phyloP scores from a whole-genome alignment of 2,329 filamentous ascomycete species.

The Rhytidhysteron rufulum region DNA sequence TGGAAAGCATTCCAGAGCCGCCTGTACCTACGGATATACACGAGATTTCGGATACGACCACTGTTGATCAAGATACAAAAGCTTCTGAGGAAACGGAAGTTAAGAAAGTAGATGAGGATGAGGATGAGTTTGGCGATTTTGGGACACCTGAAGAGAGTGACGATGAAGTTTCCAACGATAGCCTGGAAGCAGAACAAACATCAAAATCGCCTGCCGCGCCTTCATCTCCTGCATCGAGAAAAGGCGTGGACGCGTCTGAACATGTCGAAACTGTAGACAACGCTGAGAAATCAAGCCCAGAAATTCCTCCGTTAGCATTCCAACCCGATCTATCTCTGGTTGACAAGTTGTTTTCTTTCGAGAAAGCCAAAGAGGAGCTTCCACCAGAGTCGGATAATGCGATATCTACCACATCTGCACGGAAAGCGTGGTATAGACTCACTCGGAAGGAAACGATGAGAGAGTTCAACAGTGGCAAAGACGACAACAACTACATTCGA shows the following conservation, averaged over 20 bases:
- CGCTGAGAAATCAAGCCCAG: not conserved
- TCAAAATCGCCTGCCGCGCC: not conserved
- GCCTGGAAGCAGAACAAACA: not conserved
- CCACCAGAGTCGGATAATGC: constrained; percentile 24
- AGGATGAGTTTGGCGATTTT: constrained; percentile 18
- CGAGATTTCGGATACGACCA: not conserved
- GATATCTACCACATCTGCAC: constrained; percentile 28
- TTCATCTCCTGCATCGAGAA: not conserved
- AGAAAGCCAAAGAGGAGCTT: constrained; percentile 5
- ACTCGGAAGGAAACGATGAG: constrained; percentile 36
- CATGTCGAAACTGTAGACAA: not conserved
- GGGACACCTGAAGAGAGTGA: constrained; percentile 12
- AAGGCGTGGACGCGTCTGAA: not conserved
- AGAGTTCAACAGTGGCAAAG: constrained; percentile 31
- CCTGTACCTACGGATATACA: too few relatives aligned
- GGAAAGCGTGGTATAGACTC: constrained; percentile 38
- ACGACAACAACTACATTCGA: constrained; percentile 34
- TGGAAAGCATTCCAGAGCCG: not conserved
- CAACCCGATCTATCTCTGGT: constrained; percentile 19
- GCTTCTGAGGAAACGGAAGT: not conserved
- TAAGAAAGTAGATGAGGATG: not conserved
- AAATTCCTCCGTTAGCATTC: constrained; percentile 2
- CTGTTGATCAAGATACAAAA: not conserved
- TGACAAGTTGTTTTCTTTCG: constrained; percentile 21
- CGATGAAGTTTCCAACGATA: constrained; percentile 1